phyloP scores from a whole-genome alignment of 192 early-diverging fungal genomes.

The Podila minutissima region DNA sequence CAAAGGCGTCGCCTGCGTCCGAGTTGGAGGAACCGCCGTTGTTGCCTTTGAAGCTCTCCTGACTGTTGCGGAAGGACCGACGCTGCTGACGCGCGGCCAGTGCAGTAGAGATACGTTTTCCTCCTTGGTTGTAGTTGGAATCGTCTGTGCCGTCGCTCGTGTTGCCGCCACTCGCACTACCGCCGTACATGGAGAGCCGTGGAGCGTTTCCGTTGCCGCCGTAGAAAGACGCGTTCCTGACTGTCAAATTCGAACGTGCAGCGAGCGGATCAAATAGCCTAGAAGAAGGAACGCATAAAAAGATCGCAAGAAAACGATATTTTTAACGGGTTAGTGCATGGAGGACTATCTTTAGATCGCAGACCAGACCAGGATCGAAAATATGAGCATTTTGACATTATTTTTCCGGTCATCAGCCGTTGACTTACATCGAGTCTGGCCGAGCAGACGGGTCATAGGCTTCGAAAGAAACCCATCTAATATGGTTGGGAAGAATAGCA shows the following conservation, averaged over 20 bases:
- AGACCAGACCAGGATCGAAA: too few species aligned
- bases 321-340: neutral
- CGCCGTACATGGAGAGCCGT: constrained; percentile 21
- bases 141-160: constrained; percentile 32
- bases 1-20: constrained; percentile 9
- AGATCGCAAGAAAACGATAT: neutral
- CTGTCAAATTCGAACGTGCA: constrained; percentile 24
- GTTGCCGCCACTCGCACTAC: constrained; percentile 26
- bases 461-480: constrained; percentile 47
- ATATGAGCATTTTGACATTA: neutral
- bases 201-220: constrained; percentile 5
- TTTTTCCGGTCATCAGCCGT: neutral
- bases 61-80: constrained; percentile 35
- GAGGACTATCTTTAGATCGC: neutral
- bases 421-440: constrained; percentile 36
- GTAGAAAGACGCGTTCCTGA: constrained; percentile 41
- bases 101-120: constrained; percentile 24
- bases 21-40: neutral
- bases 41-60: constrained; percentile 14
- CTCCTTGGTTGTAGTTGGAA: constrained; percentile 7
- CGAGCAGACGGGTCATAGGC: constrained; percentile 16
- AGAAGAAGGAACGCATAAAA: neutral
- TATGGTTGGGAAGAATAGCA: neutral
- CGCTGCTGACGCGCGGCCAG: constrained; percentile 34
- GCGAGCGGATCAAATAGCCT: constrained; percentile 21